These are phyloP conservation scores for Wickerhamomyces xylosicus DNA, from an alignment of 805 yeast species.

Conservation along the genomic window DNA sequence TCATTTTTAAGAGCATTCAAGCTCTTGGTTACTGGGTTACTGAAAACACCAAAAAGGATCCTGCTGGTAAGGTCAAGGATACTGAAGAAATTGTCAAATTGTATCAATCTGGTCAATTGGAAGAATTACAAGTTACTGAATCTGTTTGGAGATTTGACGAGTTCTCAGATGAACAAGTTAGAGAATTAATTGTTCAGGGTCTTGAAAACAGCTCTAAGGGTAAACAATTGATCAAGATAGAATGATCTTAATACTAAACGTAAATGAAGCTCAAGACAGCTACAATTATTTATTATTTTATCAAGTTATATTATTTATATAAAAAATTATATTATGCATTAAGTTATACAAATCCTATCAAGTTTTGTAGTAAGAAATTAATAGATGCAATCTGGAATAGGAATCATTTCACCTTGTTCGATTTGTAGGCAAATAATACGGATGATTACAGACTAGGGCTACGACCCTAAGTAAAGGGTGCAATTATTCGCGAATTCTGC, in stretches of 20 bases:
- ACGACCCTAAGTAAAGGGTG: too few species aligned
- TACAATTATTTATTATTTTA: too few species aligned
- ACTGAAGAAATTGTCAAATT: conserved; percentile 44
- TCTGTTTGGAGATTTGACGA: conserved; percentile 19
- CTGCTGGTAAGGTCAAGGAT: conserved; percentile 47
- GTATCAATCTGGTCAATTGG: conserved; percentile 45
- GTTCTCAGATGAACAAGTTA: conserved; percentile 26
- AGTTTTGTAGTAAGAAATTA: too few species aligned
- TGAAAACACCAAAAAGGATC: conserved; percentile 46
- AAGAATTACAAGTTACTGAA: conserved; percentile 27
- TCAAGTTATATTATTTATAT: too few species aligned
- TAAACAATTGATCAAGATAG: conserved; percentile 32
- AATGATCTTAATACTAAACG: conserved; percentile 11
- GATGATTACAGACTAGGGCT: too few species aligned
- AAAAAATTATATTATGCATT: too few species aligned
- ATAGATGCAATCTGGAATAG: too few species aligned
- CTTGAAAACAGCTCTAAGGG: conserved; percentile 29
- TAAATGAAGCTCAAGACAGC: too few species aligned
- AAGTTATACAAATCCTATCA: too few species aligned
- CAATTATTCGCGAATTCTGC: too few species aligned
- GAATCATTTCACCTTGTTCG: too few species aligned
- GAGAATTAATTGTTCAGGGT: conserved; percentile 24
- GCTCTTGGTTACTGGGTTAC: conserved; percentile 94
- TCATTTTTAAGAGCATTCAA: conserved; percentile 81
- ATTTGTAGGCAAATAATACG: too few species aligned